Evolutionary conservation across 257 asterid species (phyloP), one percentile per base, ranked within the genome.

Genomic region (Scutellaria baicalensis): DNA sequence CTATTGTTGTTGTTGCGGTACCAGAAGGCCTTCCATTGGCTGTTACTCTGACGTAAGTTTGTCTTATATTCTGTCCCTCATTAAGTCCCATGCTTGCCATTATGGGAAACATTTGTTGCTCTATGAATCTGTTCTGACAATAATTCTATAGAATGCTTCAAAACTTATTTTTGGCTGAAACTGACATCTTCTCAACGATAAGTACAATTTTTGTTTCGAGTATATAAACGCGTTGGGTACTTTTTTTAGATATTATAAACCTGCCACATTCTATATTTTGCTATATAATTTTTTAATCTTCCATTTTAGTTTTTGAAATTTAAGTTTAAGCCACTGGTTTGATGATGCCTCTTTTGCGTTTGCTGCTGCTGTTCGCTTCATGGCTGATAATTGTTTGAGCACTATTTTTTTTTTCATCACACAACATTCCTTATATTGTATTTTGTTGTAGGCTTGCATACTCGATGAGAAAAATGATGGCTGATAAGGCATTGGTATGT

Each of bases 381-480:
- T 43, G 9, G 52, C 42, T 5, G 61, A 48, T 75, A 40, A 27
- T 63, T 65, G 45, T 62, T 35, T 9, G 6, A 71, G 18, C 10
- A 20, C 62, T 2, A 12, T 52, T 31, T 54, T 69, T 55, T 11
- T 50, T 17, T 39, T 69, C 61, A 48, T 57, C 40, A 31, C n/a
- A 27, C 14, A 48, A 17, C 50, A 67, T 59, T 40, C 21, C 51
- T 66, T 42, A 21, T 61, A 49, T 38, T 70, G 49, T 36, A 20
- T 27, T 51, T 78, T 56, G 59, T 10, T 87, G 75, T 74, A 94
- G 99, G 96, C 97, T 94, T 81, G 99, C 98, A 45, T 94, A 94
- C 77, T 91, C 99, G 33, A 91, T 94, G 99, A 86, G 93, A 69
- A 94, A 94, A 82, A 94, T 94, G 99, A 94, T 94, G 99, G 93